Evolutionary conservation across 2,329 filamentous ascomycete genomes (phyloP), one percentile per base, ranked within the genome.

Genomic region (Sporothrix pallida): DNA sequence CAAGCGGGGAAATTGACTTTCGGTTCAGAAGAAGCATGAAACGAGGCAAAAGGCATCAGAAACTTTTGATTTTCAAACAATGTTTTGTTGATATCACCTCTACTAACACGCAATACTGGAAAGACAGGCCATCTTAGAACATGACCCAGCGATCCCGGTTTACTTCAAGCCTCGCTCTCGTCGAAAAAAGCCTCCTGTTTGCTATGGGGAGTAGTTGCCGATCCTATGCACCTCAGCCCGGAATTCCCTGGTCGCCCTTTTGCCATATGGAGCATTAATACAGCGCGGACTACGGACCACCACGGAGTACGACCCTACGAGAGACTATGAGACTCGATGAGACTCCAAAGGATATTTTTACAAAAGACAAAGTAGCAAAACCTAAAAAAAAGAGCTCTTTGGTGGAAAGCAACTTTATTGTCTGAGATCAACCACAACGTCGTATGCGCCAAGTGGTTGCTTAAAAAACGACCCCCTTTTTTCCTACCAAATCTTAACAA

Each of bases 221-320:
- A 71, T 71, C 69, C 13, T n/a, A 42, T 60, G 69, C 69, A 71
- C 52, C 54, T 46, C 52, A 71, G 69, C 69, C 69, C 65, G 46
- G 65, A 68, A 52, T 52, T 68, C 23, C 23, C 65, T 68, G 37
- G 37, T 26, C 12, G 8, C 52, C 37, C 31, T 37, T 37, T 42
- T 15, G 20, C 42, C 44, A 68, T 50, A 48, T 37, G 20, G 46
- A 50, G 15, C 46, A 68, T 48, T 48, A 26, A 48, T 46, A 67
- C 31, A 23, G 12, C 15, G n/a, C 15, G 3, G 46, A 68, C 15
- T 37, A 52, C 46, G 20, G 63, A 52, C 23, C 37, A 67, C 62
- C 44, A 50, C 20, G 44, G 63, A 50, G 12, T n/a, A 50, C 63
- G 6, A 50, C 44, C 44, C 63, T 31, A 31, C 63, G 15, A 67